Evolutionary conservation across 2,329 filamentous ascomycete species (phyloP).

Genomic region (Fusarium annulatum): DNA sequence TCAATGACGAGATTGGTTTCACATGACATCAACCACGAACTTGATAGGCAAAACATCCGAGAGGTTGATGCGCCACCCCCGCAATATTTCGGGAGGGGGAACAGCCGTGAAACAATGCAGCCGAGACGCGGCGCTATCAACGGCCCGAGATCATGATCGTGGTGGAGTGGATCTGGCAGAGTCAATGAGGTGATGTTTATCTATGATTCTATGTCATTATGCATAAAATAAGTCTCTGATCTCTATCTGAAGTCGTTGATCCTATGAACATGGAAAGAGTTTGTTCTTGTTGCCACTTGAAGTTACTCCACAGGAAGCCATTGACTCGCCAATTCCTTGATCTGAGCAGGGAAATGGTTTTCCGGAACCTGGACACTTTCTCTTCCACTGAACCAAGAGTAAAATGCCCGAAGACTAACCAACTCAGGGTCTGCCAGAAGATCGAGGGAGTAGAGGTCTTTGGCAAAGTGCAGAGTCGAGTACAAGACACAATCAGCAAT

Average conservation of each 20-base stretch:
- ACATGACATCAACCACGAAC: slow-evolving; percentile 3
- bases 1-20: not conserved
- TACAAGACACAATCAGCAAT: slow-evolving; percentile 36
- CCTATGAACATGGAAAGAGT: fast-evolving
- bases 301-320: slow-evolving; percentile 24
- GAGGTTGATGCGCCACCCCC: not conserved
- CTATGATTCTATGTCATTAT: not conserved
- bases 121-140: not conserved
- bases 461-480: slow-evolving; percentile 26
- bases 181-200: not conserved
- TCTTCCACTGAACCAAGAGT: slow-evolving; percentile 16
- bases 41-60: not conserved
- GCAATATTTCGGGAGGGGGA: not conserved
- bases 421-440: slow-evolving; percentile 9
- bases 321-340: slow-evolving; percentile 20
- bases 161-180: not conserved
- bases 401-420: slow-evolving; percentile 8
- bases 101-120: not conserved
- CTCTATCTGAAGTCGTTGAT: no score
- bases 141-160: not conserved
- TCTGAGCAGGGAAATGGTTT: slow-evolving; percentile 9
- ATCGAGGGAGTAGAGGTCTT: slow-evolving; percentile 20
- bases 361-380: slow-evolving; percentile 15
- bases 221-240: not conserved
- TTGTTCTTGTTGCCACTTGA: not conserved